Base-by-base conservation (phyloP, 495 filamentous ascomycete species). In the Neurospora sp. region DNA sequence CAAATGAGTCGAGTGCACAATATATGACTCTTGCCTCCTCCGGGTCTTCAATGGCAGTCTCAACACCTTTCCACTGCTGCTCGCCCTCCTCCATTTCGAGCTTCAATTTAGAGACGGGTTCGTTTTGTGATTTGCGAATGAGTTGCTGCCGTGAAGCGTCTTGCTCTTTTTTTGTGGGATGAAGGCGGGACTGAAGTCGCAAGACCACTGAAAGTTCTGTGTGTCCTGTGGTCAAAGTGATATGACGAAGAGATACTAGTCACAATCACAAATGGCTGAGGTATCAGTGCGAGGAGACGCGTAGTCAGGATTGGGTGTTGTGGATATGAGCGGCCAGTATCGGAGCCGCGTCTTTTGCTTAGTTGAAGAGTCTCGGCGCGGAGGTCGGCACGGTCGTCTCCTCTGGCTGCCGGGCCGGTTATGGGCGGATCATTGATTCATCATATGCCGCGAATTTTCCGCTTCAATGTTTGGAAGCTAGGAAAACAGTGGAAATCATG, bases 1-100 rank as follows among this genome's bases (percentile, higher is more conserved):
- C 87, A 79, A 94, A 97, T 3, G 94, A 97, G 82, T 96, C 93
- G 65, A 97, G 81, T 0, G 92, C 90, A 39, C 89, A 88, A 79
- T 91, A 91, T 3, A 97, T 85, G 69, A 95, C 92, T 72, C 87
- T 83, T 27, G 87, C 83, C 81, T 97, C 94, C 70, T 94, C 93
- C 1, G 86, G 85, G 76, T 97, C 93, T 3, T 86, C 83, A 71
- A 92, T 85, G 68, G 86, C 83, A 73, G 90, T 86, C 74, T 88
- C 87, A 20, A 89, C 83, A 20, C 87, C 89, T 38, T 77, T 77
- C 89, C 89, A 92, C 74, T 86, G 70, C 70, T 65, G 53, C 53
- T 65, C 53, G 53, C 75, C 73, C 69, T 81, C 78, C 5, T 81
- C 76, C 16, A 71, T 76, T 71, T 72, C 71, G 12, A 41, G 45